Percentiles rank a stretch among this genome's conserved stretches.
phyloP scores from a whole-genome alignment of 495 filamentous ascomycete species.

The Aspergillus panamensis region DNA sequence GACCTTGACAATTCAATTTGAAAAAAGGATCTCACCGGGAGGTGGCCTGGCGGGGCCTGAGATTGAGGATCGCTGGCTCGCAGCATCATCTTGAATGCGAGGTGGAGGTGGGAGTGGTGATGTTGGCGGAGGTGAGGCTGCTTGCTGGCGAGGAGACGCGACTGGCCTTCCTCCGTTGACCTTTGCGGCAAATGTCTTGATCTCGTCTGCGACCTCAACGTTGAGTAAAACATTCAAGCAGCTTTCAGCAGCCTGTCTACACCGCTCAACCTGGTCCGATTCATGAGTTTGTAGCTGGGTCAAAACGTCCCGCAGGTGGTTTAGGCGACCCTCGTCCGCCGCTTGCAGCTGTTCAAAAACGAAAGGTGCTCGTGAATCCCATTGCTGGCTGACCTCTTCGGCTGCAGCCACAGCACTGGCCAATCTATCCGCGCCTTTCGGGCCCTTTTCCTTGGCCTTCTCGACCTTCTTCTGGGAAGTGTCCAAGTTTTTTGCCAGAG shows the following conservation, averaged over 20 bases:
- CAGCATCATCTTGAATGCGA: slow-evolving; percentile 50
- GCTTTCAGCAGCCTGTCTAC: slow-evolving; percentile 69
- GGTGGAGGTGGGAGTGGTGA: slow-evolving; percentile 42
- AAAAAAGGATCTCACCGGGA: slow-evolving; percentile 36
- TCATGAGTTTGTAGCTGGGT: slow-evolving; percentile 94
- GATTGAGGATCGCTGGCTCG: slow-evolving; percentile 54
- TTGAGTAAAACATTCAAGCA: slow-evolving; percentile 84
- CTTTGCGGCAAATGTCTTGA: slow-evolving; percentile 73
- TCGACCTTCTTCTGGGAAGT: slow-evolving; percentile 80
- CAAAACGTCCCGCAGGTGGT: slow-evolving; percentile 86
- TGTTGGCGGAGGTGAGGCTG: slow-evolving; percentile 14
- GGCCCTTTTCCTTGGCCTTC: slow-evolving; percentile 76
- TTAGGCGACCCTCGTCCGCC: slow-evolving; percentile 82
- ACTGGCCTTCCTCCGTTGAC: slow-evolving; percentile 34
- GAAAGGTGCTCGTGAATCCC: slow-evolving; percentile 94
- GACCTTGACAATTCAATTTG: neutral
- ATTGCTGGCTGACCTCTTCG: slow-evolving; percentile 75
- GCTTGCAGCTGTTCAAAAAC: slow-evolving; percentile 94
- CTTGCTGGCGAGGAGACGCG: slow-evolving; percentile 17
- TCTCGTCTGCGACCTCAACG: slow-evolving; percentile 82
- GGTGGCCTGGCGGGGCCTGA: slow-evolving; percentile 48
- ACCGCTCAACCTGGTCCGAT: slow-evolving; percentile 78
- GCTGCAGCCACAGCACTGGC: slow-evolving; percentile 70
- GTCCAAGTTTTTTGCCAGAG: slow-evolving; percentile 82
- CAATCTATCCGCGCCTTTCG: slow-evolving; percentile 76